These are phyloP conservation scores for Annona cherimola DNA, from an alignment of 164 flowering plant genomes.

Conservation along the genomic window DNA sequence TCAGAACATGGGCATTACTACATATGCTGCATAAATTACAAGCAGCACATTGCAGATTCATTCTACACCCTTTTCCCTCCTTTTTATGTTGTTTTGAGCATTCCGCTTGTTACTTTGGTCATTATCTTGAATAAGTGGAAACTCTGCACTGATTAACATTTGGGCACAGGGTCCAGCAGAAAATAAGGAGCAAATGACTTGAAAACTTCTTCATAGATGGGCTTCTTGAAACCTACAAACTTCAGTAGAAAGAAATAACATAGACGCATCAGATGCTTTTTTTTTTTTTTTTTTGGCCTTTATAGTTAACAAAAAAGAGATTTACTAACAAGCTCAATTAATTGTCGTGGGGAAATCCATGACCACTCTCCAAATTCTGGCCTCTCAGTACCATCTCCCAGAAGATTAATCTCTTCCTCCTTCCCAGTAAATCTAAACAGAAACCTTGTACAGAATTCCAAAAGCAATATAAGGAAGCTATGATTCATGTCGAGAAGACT, in stretches of 20 bases:
- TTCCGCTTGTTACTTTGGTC: no score
- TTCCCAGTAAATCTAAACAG: slow-evolving; percentile 77
- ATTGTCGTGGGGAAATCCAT: slow-evolving; percentile 78
- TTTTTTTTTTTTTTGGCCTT: neutral
- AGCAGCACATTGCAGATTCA: no score
- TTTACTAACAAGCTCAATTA: slow-evolving; percentile 57
- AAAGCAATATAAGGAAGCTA: no score
- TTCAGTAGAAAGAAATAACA: slow-evolving; percentile 31
- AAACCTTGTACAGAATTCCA: slow-evolving; percentile 50
- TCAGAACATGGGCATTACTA: no score
- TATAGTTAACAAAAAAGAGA: neutral
- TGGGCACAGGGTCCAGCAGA: slow-evolving; percentile 28
- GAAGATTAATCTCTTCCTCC: slow-evolving; percentile 85
- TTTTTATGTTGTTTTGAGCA: no score
- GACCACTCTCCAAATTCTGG: slow-evolving; percentile 92
- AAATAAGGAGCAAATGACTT: slow-evolving; percentile 56
- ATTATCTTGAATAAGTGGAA: no score
- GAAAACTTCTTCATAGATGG: slow-evolving; percentile 77
- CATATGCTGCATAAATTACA: no score
- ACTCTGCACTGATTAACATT: no score
- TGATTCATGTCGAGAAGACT: no score
- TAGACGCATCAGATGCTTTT: neutral
- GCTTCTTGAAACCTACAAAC: slow-evolving; percentile 92
- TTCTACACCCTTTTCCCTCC: no score
- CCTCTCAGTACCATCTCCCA: slow-evolving; percentile 90